Conservation (phyloP, 345 rosid species). For the Abelmoschus esculentus region DNA sequence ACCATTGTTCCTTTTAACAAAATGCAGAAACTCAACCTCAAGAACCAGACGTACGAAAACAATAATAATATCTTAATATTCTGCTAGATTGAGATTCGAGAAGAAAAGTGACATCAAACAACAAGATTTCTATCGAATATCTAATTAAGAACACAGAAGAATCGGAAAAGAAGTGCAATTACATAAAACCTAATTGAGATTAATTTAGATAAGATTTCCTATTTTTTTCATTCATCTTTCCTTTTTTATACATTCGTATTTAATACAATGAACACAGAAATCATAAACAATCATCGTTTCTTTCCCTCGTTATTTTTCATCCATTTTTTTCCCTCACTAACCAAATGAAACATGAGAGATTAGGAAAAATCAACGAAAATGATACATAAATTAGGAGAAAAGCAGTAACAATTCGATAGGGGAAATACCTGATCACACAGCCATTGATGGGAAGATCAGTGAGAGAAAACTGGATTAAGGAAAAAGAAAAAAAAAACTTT, state of each 20-base stretch:
- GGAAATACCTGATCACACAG: constrained; percentile 23
- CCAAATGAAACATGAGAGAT: too few relatives aligned
- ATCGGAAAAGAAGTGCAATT: neutral
- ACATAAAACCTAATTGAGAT: neutral
- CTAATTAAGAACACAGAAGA: neutral
- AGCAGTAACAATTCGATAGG: neutral
- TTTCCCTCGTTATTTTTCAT: neutral
- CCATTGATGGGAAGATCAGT: constrained; percentile 16
- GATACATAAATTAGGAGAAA: too few relatives aligned
- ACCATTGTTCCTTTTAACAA: neutral
- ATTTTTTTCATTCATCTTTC: neutral
- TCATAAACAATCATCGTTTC: neutral
- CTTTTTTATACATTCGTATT: neutral
- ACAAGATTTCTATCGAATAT: neutral
- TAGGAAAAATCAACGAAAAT: too few relatives aligned
- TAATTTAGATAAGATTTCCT: neutral
- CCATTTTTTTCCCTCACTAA: too few relatives aligned
- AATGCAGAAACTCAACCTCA: neutral
- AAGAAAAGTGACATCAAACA: neutral
- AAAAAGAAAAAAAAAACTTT: neutral
- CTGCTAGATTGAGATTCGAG: neutral
- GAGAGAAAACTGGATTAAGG: neutral
- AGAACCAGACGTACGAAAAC: neutral
- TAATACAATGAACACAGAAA: neutral
- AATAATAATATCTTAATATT: neutral